These are phyloP conservation scores for Xylaria acuta DNA, from an alignment of 495 filamentous ascomycete species.

Conservation along the genomic window DNA sequence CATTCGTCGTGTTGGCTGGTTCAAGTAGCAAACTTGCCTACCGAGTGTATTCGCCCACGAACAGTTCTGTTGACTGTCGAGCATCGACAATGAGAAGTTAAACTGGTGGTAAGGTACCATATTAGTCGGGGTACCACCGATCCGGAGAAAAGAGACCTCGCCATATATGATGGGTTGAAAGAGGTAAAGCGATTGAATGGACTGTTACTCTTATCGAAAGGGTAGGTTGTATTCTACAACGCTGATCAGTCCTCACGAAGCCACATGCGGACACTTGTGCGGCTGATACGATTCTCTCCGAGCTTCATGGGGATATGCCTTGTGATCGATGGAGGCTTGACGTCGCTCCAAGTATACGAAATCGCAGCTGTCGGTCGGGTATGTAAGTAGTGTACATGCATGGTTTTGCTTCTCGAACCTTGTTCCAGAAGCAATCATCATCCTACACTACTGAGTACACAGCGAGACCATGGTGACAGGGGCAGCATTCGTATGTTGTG, in stretches of 20 bases:
- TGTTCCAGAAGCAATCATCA: slow-evolving; percentile 10
- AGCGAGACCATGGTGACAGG: neutral
- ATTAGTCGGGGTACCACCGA: slow-evolving; percentile 1
- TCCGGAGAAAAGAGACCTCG: slow-evolving; percentile 2
- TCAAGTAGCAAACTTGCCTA: neutral
- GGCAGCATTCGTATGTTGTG: neutral
- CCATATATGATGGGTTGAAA: neutral
- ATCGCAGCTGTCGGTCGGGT: neutral
- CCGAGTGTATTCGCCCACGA: neutral
- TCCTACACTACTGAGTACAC: no score
- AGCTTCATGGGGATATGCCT: neutral
- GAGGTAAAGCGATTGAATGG: neutral
- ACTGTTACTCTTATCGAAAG: neutral
- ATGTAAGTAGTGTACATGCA: neutral
- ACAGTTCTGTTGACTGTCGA: neutral
- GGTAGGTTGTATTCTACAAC: neutral
- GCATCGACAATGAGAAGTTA: neutral
- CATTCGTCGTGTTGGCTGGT: neutral
- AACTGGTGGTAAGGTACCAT: neutral
- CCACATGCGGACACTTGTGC: neutral
- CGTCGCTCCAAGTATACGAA: neutral
- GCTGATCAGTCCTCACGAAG: neutral
- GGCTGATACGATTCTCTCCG: neutral
- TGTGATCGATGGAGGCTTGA: neutral
- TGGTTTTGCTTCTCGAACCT: neutral